A percentile compares a stretch with the other conserved stretches of the same genome.
Evolutionary conservation across 768 basidiomycete species (phyloP).

Genomic region (Cyclocybe cylindracea): DNA sequence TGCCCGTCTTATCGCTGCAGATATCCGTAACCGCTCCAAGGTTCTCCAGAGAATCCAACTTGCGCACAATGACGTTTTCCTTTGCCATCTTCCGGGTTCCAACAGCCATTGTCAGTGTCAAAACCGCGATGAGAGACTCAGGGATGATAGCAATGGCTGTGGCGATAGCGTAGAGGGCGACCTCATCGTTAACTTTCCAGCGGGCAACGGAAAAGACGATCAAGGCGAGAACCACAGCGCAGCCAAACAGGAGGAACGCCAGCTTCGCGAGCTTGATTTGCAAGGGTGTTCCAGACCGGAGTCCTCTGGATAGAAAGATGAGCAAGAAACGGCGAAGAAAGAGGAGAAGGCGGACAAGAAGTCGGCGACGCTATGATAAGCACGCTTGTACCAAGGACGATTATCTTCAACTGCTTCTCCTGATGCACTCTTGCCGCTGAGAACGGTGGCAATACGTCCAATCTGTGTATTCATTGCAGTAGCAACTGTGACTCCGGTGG

Average conservation of each 20-base stretch:
- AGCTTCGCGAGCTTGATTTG: constrained; percentile 38
- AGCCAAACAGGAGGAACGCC: constrained; percentile 35
- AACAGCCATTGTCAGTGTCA: constrained; percentile 61
- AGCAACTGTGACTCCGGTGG: constrained; percentile 43
- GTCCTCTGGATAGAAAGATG: constrained; percentile 22
- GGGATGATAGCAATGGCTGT: constrained; percentile 40
- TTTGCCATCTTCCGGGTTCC: constrained; percentile 56
- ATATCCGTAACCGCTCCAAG: constrained; percentile 54
- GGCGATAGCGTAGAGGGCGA: constrained; percentile 38
- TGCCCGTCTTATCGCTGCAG: constrained; percentile 72
- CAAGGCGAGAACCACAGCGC: constrained; percentile 35
- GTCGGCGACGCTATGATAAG: constrained; percentile 19
- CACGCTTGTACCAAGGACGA: constrained; percentile 24
- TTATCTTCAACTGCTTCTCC: constrained; percentile 13
- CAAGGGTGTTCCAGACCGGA: constrained; percentile 35
- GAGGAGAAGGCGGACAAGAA: constrained; percentile 27
- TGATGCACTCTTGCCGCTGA: constrained; percentile 26
- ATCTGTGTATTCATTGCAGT: constrained; percentile 57
- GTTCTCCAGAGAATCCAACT: constrained; percentile 65
- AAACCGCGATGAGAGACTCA: constrained; percentile 44
- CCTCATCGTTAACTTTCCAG: constrained; percentile 32
- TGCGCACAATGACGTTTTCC: constrained; percentile 61
- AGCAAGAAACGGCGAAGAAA: not conserved
- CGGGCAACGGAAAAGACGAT: constrained; percentile 36
- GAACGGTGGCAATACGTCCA: constrained; percentile 36